Evolutionary conservation across 2,329 filamentous ascomycete species (phyloP), one percentile per base, ranked within the genome.

Genomic region (Neopestalotiopsis sp.): DNA sequence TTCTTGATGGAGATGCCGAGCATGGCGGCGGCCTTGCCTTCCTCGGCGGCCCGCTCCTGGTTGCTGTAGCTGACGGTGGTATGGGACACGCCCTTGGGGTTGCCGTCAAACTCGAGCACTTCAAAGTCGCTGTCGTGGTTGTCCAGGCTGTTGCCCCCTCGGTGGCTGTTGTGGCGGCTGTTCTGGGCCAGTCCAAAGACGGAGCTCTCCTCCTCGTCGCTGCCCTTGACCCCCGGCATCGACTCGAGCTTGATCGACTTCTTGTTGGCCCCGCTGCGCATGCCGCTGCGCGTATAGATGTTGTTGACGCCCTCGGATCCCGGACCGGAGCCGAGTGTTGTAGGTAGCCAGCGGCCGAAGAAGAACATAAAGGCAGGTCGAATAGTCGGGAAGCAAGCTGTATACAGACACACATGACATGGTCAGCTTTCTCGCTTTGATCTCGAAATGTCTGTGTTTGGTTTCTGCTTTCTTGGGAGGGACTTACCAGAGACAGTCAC

Each of bases 241-340:
- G 57, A 52, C 6, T 52, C 45, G 45, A 67, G 38, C 65, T 67
- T 67, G 65, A 60, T 67, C 52, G 65, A 60, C 52, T 56, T 60
- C n/a, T 52, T 24, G n/a, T 7, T 7, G 13, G 10, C 24, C 20
- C 24, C n/a, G 56, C 40, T 52, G 6, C 45, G 45, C 17, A 52
- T 56, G 17, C 45, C 52, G 57, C 59, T 45, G n/a, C 40, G n/a
- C 45, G 45, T 52, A 10, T 52, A 52, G n/a, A 52, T 60, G 56
- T 66, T 30, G 34, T 34, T 45, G 40, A 45, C n/a, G 28, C 65
- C 52, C 6, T 61, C 28, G 65, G 17, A 45, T 5, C 59, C 40
- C 4, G 56, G 20, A 52, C 64, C 30, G 13, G 64, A 66, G 14
- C 32, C 28, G 13, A 56, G 24, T 14, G 45, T 66, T 14, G 65